phyloP scores from a whole-genome alignment of 352 stramenopile genomes.

The Saprolegnia diclina region DNA sequence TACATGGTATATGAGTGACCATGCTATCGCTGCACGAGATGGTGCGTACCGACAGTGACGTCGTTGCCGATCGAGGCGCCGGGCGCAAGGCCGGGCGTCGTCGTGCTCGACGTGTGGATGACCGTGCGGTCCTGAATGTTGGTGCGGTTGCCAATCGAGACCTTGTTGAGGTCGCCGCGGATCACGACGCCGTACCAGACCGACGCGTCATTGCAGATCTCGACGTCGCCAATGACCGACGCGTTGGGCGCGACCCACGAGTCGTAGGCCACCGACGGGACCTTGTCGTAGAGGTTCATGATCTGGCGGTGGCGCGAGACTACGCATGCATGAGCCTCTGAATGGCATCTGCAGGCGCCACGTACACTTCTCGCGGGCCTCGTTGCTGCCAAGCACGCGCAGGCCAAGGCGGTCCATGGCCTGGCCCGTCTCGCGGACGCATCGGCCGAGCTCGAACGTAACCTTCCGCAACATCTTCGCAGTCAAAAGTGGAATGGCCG shows the following conservation, averaged over 20 bases:
- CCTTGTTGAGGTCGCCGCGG: conserved; percentile 87
- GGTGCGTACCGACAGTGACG: conserved; percentile 82
- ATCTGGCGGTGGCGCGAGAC: conserved; percentile 90
- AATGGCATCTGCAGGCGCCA: conserved; percentile 38
- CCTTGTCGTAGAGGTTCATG: conserved; percentile 92
- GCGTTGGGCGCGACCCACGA: conserved; percentile 95
- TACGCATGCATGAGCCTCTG: conserved; percentile 46
- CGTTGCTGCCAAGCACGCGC: conserved; percentile 75
- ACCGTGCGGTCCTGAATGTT: conserved; percentile 97
- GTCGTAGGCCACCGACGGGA: conserved; percentile 82
- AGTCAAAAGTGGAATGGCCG: conserved; percentile 26
- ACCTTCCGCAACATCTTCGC: conserved; percentile 84
- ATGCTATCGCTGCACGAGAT: background rate
- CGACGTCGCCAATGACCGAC: conserved; percentile 94
- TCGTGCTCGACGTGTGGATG: conserved; percentile 88
- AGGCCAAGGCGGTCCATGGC: conserved; percentile 92
- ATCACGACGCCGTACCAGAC: conserved; percentile 97
- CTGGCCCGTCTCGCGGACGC: conserved; percentile 94
- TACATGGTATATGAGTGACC: background rate
- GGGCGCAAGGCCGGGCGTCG: conserved; percentile 63
- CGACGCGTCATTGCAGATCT: conserved; percentile 91
- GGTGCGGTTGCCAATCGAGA: conserved; percentile 93
- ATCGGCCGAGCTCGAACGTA: conserved; percentile 86
- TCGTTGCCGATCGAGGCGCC: conserved; percentile 92
- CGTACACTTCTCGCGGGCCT: conserved; percentile 88